Evolutionary conservation across 139 green algal genomes (phyloP).

Genomic region (Chlorella sp.): DNA sequence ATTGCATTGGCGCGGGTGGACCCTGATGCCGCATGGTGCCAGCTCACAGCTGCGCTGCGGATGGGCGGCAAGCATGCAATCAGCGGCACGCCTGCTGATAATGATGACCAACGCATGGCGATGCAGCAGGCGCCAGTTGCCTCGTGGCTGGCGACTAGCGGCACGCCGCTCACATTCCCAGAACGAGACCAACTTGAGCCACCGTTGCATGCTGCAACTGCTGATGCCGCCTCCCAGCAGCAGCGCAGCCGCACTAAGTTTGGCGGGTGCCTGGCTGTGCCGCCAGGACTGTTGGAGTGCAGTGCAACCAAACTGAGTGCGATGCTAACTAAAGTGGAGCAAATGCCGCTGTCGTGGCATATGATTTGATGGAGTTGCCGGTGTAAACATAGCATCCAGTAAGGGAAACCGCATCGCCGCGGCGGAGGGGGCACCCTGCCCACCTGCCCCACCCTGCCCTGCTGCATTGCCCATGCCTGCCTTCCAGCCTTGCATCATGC

Average conservation of each 20-base stretch:
- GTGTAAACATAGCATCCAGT: too few species aligned
- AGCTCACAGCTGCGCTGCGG: slow-evolving; percentile 43
- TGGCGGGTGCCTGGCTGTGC: not conserved
- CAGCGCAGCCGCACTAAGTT: not conserved
- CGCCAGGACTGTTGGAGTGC: slow-evolving; percentile 23
- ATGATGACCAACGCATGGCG: not conserved
- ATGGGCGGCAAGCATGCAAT: not conserved
- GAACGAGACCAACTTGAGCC: not conserved
- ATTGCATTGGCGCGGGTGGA: slow-evolving; percentile 61
- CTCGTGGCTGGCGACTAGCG: not conserved
- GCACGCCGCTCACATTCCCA: not conserved
- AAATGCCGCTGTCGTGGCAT: slow-evolving; percentile 34
- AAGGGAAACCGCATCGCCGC: too few species aligned
- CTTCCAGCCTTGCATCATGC: too few species aligned
- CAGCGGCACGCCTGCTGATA: not conserved
- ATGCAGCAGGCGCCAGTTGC: not conserved
- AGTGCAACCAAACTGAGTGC: slow-evolving; percentile 32
- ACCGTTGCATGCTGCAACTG: not conserved
- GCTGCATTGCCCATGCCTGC: too few species aligned
- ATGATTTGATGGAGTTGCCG: too few species aligned
- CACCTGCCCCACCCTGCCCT: too few species aligned
- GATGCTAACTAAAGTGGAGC: slow-evolving; percentile 31
- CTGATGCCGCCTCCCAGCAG: not conserved
- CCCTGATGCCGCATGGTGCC: slow-evolving; percentile 71
- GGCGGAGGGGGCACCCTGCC: too few species aligned